phyloP scores from a whole-genome alignment of 2,329 filamentous ascomycete species.

The Aspergillus phoenicis region DNA sequence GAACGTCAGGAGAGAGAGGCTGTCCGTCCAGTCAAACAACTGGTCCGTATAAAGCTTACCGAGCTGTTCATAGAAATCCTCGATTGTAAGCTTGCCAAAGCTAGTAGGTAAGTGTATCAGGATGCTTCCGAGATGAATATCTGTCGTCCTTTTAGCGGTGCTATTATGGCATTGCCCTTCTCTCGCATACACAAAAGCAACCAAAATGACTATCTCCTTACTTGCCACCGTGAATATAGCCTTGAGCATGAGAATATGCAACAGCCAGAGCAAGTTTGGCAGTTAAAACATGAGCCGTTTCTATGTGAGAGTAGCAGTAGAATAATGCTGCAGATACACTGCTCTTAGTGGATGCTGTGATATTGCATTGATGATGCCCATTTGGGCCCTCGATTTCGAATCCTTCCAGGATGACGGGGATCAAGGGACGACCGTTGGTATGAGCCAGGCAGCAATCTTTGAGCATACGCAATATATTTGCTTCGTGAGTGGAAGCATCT shows the following conservation, averaged over 20 bases:
- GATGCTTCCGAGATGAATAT: constrained; percentile 28
- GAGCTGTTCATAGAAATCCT: constrained; percentile 22
- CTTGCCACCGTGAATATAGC: constrained; percentile 28
- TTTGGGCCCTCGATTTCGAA: neutral
- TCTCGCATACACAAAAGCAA: neutral
- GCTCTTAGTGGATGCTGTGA: neutral
- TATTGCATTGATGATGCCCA: neutral
- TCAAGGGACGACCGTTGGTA: neutral
- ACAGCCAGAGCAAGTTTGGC: constrained; percentile 26
- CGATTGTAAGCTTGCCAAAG: constrained; percentile 20
- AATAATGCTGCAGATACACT: neutral
- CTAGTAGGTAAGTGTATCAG: constrained; percentile 20
- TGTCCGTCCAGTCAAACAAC: constrained; percentile 21
- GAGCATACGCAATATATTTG: neutral
- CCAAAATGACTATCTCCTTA: no score
- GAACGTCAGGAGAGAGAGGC: constrained; percentile 21
- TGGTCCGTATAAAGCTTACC: constrained; percentile 15
- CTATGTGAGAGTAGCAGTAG: neutral
- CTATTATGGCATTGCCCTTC: neutral
- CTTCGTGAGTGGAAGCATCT: constrained; percentile 15
- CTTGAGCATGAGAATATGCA: constrained; percentile 25
- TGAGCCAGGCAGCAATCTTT: neutral
- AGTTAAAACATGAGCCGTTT: constrained; percentile 17
- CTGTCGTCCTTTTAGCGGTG: constrained; percentile 12
- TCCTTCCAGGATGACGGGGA: neutral